phyloP scores from a whole-genome alignment of 805 yeast genomes.

The Kodamaea fukazawae region DNA sequence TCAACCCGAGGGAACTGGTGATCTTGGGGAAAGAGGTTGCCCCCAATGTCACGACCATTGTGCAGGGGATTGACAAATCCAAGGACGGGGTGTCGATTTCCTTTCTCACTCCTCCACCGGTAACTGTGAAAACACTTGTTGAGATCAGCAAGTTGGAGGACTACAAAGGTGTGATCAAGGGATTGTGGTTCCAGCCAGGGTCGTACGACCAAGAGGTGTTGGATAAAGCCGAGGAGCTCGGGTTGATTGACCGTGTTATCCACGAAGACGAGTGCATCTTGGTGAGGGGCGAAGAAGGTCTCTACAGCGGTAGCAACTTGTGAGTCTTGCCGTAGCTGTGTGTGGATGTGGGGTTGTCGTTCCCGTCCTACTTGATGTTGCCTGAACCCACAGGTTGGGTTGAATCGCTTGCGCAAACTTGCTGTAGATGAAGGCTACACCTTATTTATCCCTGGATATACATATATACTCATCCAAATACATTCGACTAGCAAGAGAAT shows the following conservation, averaged over 20 bases:
- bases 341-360: no score
- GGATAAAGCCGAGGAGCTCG: constrained; percentile 36
- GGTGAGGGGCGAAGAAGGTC: constrained; percentile 60
- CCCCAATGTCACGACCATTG: constrained; percentile 26
- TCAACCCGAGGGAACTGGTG: constrained; percentile 50
- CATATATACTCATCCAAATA: no score
- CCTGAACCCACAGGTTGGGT: no score
- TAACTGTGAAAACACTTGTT: constrained; percentile 41
- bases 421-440: no score
- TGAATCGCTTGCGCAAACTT: no score
- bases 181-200: constrained; percentile 86
- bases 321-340: background rate
- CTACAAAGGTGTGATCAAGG: constrained; percentile 41
- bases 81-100: constrained; percentile 55
- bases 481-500: no score
- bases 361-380: no score
- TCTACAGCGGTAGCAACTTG: constrained; percentile 17
- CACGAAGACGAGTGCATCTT: constrained; percentile 66
- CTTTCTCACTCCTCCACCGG: constrained; percentile 72
- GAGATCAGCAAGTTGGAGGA: constrained; percentile 41
- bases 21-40: constrained; percentile 47
- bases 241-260: constrained; percentile 31
- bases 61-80: constrained; percentile 17
- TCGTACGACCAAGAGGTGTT: constrained; percentile 56
- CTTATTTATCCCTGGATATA: no score